Evolutionary conservation across 2,329 filamentous ascomycete genomes (phyloP).

Genomic region (Fusarium metavorans): DNA sequence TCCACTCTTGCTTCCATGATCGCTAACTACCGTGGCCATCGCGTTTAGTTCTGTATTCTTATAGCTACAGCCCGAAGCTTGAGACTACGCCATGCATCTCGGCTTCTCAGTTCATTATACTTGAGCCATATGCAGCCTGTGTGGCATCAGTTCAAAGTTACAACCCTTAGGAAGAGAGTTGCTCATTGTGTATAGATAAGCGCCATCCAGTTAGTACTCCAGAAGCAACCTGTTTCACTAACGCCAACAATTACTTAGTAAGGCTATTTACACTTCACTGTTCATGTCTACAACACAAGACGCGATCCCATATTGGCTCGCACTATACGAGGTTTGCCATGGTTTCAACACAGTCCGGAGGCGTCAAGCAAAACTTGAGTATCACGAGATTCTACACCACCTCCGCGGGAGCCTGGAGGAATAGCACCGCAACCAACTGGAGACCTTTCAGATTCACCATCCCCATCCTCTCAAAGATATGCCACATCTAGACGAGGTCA

Average conservation of each 20-base stretch:
- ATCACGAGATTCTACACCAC: not conserved
- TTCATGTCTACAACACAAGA: not conserved
- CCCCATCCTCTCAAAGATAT: not conserved
- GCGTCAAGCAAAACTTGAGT: not conserved
- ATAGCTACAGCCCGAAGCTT: not conserved
- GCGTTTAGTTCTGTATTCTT: not conserved
- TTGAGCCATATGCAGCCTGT: not conserved
- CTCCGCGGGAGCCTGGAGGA: not conserved
- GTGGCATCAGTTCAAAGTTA: not conserved
- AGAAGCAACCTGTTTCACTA: not conserved
- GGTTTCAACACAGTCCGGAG: rapidly evolving
- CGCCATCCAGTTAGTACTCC: not conserved
- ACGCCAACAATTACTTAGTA: not conserved
- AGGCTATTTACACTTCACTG: not conserved
- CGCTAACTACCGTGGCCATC: not conserved
- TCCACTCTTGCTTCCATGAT: not conserved
- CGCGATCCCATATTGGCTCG: not conserved
- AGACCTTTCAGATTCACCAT: not conserved
- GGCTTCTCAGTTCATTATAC: not conserved
- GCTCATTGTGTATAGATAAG: not conserved
- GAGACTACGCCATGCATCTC: not conserved
- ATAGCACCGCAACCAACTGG: not conserved
- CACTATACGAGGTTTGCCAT: not conserved
- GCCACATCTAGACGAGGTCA: not conserved
- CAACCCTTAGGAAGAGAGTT: not conserved